Evolutionary conservation across 106 monocot species (phyloP), one percentile per base, ranked within the genome.

Genomic region (Apostasia ramifera): DNA sequence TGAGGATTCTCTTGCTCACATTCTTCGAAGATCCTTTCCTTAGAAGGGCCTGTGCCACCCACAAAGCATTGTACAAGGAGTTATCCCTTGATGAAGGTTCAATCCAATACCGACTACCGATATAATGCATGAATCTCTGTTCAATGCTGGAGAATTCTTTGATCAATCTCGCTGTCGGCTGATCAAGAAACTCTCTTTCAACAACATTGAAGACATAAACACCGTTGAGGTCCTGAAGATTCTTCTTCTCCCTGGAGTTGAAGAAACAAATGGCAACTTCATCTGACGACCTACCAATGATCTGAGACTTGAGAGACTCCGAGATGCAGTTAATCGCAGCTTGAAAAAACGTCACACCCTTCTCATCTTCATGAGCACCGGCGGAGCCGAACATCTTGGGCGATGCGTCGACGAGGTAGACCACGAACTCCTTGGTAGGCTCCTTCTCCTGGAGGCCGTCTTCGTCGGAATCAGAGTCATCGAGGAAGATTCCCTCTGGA

Each of bases 241-340:
- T 98, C 71, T 87, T 92, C 84, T 90, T 98, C 67, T 90, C 92
- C 66, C 81, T 90, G 55, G 94, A 91, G 73, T 95, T 95, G 73
- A 91, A 95, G 74, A 95, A 95, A 75, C 91, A 88, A 60, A 95
- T 78, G 43, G 94, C 63, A 52, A 91, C 81, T 88, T 95, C 94
- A 82, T 95, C 91, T 66, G 86, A 75, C 5, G 85, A 88, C 71
- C 83, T 76, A 57, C 81, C 86, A 67, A 95, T 88, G 44, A 95
- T 95, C 70, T 88, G 91, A 6, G 91, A 52, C 88, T 84, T 91
- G 70, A 95, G 63, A 39, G 88, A 65, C 68, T 86, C 79, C 0
- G 73, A 65, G 64, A 95, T 81, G 73, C 83, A 83, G 53, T 71
- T 71, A 6, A 95, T 71, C 9, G 82, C 84, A 46, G 73, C 73